These are phyloP conservation scores for Mimosa pudica DNA, from an alignment of 306 rosid genomes.

Conservation along the genomic window DNA sequence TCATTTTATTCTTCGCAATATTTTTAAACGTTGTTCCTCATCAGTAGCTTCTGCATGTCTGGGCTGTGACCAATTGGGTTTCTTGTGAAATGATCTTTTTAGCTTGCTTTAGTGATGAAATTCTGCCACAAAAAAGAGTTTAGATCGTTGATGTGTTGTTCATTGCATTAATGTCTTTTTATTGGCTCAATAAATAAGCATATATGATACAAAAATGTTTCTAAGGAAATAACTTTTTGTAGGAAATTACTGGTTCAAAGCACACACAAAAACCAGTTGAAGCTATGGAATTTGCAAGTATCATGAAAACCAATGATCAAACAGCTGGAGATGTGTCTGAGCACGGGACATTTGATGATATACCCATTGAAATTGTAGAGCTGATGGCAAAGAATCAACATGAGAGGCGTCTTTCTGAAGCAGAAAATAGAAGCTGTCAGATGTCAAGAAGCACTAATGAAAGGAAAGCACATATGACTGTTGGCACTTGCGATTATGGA, in stretches of 20 bases:
- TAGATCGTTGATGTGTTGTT: slow-evolving; percentile 10
- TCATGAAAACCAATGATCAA: slow-evolving; percentile 38
- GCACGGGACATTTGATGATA: slow-evolving; percentile 52
- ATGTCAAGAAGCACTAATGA: slow-evolving; percentile 36
- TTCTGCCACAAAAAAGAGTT: not conserved
- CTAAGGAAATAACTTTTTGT: slow-evolving; percentile 23
- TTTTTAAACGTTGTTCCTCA: not conserved
- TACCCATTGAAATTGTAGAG: slow-evolving; percentile 71
- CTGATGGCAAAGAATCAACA: slow-evolving; percentile 66
- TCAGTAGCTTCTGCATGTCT: not conserved
- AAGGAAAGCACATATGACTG: slow-evolving; percentile 38
- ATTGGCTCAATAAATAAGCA: slow-evolving; percentile 9
- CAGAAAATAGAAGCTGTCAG: slow-evolving; percentile 36
- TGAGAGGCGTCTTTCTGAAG: slow-evolving; percentile 58
- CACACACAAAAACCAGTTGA: slow-evolving; percentile 37
- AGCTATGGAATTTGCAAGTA: slow-evolving; percentile 30
- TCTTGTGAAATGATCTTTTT: slow-evolving; percentile 2
- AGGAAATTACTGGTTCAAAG: slow-evolving; percentile 49
- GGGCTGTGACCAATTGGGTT: not conserved
- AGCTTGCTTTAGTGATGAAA: slow-evolving; percentile 6
- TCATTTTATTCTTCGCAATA: not conserved
- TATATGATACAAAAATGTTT: not conserved
- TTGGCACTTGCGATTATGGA: slow-evolving; percentile 33
- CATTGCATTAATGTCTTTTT: slow-evolving; percentile 19
- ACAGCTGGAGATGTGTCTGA: slow-evolving; percentile 43